Conservation (phyloP, 331 rosid species). For the Erythrophleum ivorense region DNA sequence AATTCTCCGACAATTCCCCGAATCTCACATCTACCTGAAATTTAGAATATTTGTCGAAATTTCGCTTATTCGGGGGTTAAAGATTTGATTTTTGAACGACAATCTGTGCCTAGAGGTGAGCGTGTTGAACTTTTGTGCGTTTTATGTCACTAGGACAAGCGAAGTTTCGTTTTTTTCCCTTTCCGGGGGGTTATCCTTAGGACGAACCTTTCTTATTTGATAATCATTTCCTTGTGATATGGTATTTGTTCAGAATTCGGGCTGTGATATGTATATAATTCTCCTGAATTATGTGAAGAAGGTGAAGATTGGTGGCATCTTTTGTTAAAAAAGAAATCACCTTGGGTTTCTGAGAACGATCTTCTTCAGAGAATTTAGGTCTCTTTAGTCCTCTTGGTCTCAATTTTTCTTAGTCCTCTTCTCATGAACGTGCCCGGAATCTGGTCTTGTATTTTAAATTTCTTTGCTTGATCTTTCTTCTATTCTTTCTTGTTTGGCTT, state of each 20-base stretch:
- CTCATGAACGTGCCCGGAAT: constrained; percentile 28
- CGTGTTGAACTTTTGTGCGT: constrained; percentile 37
- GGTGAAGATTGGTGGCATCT: not conserved
- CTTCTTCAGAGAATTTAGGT: constrained; percentile 46
- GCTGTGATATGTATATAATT: not conserved
- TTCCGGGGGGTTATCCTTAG: constrained; percentile 43
- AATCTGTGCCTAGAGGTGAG: constrained; percentile 59
- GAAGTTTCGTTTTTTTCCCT: constrained; percentile 32
- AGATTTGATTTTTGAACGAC: constrained; percentile 46
- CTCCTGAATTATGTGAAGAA: not conserved
- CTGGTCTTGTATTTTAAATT: constrained; percentile 5
- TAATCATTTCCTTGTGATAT: constrained; percentile 22
- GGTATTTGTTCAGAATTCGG: constrained; percentile 26
- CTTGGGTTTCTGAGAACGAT: constrained; percentile 40
- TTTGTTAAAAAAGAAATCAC: not conserved
- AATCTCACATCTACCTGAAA: constrained; percentile 53
- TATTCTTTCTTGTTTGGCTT: not conserved
- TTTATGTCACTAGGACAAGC: constrained; percentile 26
- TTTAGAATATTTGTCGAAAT: constrained; percentile 43
- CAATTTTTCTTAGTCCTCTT: constrained; percentile 29
- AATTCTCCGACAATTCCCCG: constrained; percentile 42
- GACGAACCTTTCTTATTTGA: constrained; percentile 13
- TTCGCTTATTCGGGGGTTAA: constrained; percentile 30
- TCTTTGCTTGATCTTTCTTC: constrained; percentile 9
- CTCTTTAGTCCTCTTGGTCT: constrained; percentile 17